Conservation (phyloP, 495 filamentous ascomycete genomes). For the Penicillium parvum region DNA sequence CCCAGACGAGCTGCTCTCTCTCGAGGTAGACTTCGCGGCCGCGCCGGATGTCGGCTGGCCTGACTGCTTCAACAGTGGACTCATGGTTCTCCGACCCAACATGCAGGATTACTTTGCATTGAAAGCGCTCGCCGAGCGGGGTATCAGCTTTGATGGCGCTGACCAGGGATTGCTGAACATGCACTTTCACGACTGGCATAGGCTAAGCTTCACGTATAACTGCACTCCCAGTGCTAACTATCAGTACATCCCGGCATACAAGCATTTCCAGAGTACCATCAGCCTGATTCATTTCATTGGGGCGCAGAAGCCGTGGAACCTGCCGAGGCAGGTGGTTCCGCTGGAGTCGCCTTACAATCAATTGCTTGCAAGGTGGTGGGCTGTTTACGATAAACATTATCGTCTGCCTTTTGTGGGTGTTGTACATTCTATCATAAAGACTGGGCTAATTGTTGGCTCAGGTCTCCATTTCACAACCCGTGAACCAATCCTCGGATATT, state of each 20-base stretch:
- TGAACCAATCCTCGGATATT: background rate
- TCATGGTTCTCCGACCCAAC: slow-evolving; percentile 88
- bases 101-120: slow-evolving; percentile 83
- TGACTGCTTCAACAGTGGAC: slow-evolving; percentile 94
- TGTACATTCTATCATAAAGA: background rate
- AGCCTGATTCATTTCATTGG: slow-evolving; percentile 93
- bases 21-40: slow-evolving; percentile 76
- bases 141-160: slow-evolving; percentile 94
- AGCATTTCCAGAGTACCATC: slow-evolving; percentile 83
- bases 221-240: slow-evolving; percentile 92
- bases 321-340: slow-evolving; percentile 57
- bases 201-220: slow-evolving; percentile 93
- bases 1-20: slow-evolving; percentile 85
- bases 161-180: slow-evolving; percentile 96
- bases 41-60: slow-evolving; percentile 97
- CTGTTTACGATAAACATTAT: slow-evolving; percentile 84
- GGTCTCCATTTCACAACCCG: slow-evolving; percentile 10
- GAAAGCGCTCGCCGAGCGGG: slow-evolving; percentile 72
- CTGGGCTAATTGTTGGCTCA: slow-evolving; percentile 2
- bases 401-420: slow-evolving; percentile 34
- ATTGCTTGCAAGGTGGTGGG: slow-evolving; percentile 82
- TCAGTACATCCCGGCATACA: slow-evolving; percentile 91
- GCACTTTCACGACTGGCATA: slow-evolving; percentile 83
- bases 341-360: slow-evolving; percentile 68
- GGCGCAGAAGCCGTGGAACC: slow-evolving; percentile 79